phyloP scores from a whole-genome alignment of 805 yeast species.

The Pichia californica region DNA sequence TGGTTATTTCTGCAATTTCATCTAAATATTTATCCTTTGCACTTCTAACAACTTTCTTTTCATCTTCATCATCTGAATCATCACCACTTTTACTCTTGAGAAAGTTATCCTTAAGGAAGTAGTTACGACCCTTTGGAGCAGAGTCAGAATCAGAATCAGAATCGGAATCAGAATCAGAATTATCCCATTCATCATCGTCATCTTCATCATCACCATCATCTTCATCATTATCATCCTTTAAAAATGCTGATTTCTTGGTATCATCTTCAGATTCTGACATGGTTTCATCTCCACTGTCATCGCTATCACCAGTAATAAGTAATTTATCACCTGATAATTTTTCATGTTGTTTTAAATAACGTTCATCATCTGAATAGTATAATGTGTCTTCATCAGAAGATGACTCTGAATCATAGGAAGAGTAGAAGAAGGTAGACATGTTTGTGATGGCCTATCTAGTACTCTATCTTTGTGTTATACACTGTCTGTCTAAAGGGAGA shows the following conservation, averaged over 20 bases:
- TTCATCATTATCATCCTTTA: not conserved
- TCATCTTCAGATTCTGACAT: slow-evolving; percentile 11
- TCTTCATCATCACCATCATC: slow-evolving; percentile 9
- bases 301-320: slow-evolving; percentile 7
- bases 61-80: slow-evolving; percentile 45
- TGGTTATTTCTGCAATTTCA: slow-evolving; percentile 66
- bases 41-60: slow-evolving; percentile 80
- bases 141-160: slow-evolving; percentile 45
- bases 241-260: slow-evolving; percentile 1
- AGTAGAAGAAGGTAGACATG: slow-evolving; percentile 91
- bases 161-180: slow-evolving; percentile 33
- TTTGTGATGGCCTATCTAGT: not conserved
- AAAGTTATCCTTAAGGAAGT: slow-evolving; percentile 46
- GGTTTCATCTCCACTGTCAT: slow-evolving; percentile 11
- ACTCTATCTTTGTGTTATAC: no score
- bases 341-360: slow-evolving; percentile 29
- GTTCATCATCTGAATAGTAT: slow-evolving; percentile 56
- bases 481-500: no score
- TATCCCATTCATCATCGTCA: slow-evolving; percentile 34
- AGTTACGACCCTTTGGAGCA: slow-evolving; percentile 44
- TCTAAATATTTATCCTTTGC: slow-evolving; percentile 90
- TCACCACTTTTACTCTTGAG: slow-evolving; percentile 38
- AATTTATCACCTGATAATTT: slow-evolving; percentile 1
- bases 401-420: slow-evolving; percentile 45
- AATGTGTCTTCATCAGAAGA: slow-evolving; percentile 48